phyloP scores from a whole-genome alignment of 768 basidiomycete species.

The Auricularia sp. region DNA sequence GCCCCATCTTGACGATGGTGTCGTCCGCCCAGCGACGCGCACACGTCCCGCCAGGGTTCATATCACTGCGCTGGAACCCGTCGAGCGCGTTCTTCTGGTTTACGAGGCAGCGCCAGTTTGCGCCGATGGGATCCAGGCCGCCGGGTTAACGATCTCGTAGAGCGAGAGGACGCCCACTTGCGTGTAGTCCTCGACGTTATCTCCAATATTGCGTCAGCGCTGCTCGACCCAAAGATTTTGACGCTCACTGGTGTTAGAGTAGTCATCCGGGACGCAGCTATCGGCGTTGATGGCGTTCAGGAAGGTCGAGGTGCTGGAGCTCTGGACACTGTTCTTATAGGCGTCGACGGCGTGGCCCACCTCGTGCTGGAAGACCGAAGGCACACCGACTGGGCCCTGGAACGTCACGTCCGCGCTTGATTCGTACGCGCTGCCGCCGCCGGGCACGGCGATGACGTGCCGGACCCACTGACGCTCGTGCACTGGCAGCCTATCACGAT shows the following conservation, averaged over 20 bases:
- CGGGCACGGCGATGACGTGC: not conserved
- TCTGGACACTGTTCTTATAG: not conserved
- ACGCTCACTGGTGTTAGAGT: not conserved
- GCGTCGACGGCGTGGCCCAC: not conserved
- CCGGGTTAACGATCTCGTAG: not conserved
- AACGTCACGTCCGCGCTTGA: not conserved
- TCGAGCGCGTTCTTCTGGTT: conserved; percentile 1
- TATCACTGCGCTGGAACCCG: not conserved
- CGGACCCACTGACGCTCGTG: conserved; percentile 1
- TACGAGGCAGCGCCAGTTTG: conserved; percentile 1
- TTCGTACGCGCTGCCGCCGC: not conserved
- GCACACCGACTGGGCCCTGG: not conserved
- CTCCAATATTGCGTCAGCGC: not conserved
- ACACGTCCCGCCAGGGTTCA: not conserved
- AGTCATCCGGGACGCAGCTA: not conserved
- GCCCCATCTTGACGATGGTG: not conserved
- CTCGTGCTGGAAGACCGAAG: conserved; percentile 1
- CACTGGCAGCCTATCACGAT: not conserved
- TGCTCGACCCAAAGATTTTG: too few species aligned
- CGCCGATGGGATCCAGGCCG: not conserved
- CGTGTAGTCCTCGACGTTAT: not conserved
- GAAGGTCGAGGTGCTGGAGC: not conserved
- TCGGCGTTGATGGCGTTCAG: not conserved
- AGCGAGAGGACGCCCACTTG: not conserved
- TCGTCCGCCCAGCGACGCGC: not conserved